Evolutionary conservation across 75 land plant genomes (phyloP), one percentile per base, ranked within the genome.

Genomic region (Adiantum capillusveneris): DNA sequence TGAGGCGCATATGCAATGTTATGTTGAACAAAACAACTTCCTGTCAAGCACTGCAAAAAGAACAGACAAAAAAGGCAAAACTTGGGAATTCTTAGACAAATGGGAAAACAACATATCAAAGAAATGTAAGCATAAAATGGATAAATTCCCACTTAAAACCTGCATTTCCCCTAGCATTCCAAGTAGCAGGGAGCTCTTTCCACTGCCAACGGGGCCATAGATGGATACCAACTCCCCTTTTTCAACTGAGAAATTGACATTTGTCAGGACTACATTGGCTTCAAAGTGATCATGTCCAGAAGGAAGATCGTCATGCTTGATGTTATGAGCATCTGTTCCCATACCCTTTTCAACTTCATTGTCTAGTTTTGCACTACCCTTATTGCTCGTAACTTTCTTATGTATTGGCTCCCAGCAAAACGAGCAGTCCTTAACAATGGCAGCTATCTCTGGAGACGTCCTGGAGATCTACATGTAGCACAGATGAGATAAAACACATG

Each of bases 131-230:
- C 28, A 28, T 62, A 20, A 11, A 14, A 50, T 13, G 0, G 1
- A 41, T 37, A 31, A 56, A 56, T 55, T 44, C 69, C 45, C 14
- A 14, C 9, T 41, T 9, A 41, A 41, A 6, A 65, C 63, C 63
- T 49, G 55, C 51, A 72, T 65, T 53, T 72, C 75, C 19, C 75
- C 75, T 11, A 72, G 71, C 36, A 72, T 29, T 6, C 55, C 71
- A 46, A 59, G 58, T 2, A 72, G 64, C 16, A 72, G 55, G 9
- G 75, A 72, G 44, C 70, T 72, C 31, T 72, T 72, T 43, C 75
- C 75, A 59, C 70, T 60, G 25, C 75, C 75, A 28, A 63, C 65
- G 17, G 70, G 11, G 6, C 75, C 75, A 39, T 59, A 29, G 16
- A 72, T 66, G 1, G 70, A 71, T 18, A 72, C 50, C 13, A 66